These are phyloP conservation scores for Chytriomyces hyalinus DNA, from an alignment of 192 early-diverging fungal genomes.

Conservation along the genomic window DNA sequence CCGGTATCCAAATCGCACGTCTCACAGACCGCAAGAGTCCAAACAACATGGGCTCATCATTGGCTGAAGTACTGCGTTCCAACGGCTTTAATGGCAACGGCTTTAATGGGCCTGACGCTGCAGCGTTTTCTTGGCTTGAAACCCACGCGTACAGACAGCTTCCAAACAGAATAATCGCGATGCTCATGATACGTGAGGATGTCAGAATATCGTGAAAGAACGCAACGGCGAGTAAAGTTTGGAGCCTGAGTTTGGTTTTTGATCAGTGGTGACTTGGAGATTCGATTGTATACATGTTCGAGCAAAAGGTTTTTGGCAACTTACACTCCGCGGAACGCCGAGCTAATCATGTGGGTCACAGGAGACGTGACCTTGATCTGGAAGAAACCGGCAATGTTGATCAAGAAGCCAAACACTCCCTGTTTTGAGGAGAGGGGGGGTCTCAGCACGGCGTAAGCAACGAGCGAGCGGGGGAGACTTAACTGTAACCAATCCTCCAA, in stretches of 20 bases:
- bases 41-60: too few relatives aligned
- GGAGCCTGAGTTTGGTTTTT: conserved; percentile 11
- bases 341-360: conserved; percentile 63
- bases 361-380: conserved; percentile 69
- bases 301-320: conserved; percentile 28
- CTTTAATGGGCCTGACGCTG: neutral
- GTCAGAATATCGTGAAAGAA: conserved; percentile 31
- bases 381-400: conserved; percentile 67
- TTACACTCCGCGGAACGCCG: conserved; percentile 67
- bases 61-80: too few relatives aligned
- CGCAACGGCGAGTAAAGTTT: conserved; percentile 31
- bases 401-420: conserved; percentile 65
- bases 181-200: conserved; percentile 6
- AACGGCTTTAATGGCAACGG: neutral
- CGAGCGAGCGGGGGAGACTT: neutral
- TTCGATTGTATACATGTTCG: too few relatives aligned
- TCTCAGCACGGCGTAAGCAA: too few relatives aligned
- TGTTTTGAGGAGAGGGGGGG: neutral
- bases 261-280: neutral
- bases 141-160: conserved; percentile 31
- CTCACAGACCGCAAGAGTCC: too few relatives aligned
- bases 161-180: conserved; percentile 23
- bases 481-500: conserved; percentile 35
- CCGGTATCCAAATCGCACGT: too few relatives aligned
- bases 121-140: neutral